Conservation (phyloP, 495 filamentous ascomycete genomes). For the Neurospora tetraspora region DNA sequence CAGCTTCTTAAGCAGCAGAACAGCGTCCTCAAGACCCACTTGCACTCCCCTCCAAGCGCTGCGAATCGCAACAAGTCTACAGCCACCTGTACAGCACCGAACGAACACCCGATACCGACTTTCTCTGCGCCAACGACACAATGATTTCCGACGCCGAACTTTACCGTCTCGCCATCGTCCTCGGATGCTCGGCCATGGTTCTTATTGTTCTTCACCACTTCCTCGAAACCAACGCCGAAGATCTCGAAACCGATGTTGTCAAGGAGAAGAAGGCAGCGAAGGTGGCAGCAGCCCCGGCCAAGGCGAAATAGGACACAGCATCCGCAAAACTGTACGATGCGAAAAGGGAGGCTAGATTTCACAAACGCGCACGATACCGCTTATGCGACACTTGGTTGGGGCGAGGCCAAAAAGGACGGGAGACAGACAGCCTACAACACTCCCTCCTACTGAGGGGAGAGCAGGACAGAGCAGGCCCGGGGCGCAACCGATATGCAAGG, state of each 20-base stretch:
- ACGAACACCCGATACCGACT: neutral
- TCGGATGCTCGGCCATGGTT: slow-evolving; percentile 84
- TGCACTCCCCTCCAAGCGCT: neutral
- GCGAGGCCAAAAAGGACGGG: neutral
- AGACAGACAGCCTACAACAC: neutral
- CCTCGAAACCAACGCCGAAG: slow-evolving; percentile 82
- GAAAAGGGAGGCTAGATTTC: neutral
- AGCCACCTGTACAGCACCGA: neutral
- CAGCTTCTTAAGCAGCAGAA: neutral
- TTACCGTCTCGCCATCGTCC: slow-evolving; percentile 81
- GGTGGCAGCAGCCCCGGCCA: slow-evolving; percentile 29
- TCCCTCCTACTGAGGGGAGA: neutral
- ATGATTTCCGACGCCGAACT: slow-evolving; percentile 86
- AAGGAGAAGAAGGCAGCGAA: slow-evolving; percentile 51
- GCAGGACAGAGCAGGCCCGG: neutral
- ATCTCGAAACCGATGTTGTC: slow-evolving; percentile 43
- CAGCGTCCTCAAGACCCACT: neutral
- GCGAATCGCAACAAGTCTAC: neutral
- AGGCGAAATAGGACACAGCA: slow-evolving; percentile 9
- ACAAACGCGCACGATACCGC: neutral
- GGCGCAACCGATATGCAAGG: neutral
- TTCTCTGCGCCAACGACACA: slow-evolving; percentile 12
- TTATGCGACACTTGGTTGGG: neutral
- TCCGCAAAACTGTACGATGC: slow-evolving; percentile 11
- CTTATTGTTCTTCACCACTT: slow-evolving; percentile 95